Evolutionary conservation across 768 basidiomycete genomes (phyloP), one percentile per base, ranked within the genome.

Genomic region (Mycena rebaudengoi): DNA sequence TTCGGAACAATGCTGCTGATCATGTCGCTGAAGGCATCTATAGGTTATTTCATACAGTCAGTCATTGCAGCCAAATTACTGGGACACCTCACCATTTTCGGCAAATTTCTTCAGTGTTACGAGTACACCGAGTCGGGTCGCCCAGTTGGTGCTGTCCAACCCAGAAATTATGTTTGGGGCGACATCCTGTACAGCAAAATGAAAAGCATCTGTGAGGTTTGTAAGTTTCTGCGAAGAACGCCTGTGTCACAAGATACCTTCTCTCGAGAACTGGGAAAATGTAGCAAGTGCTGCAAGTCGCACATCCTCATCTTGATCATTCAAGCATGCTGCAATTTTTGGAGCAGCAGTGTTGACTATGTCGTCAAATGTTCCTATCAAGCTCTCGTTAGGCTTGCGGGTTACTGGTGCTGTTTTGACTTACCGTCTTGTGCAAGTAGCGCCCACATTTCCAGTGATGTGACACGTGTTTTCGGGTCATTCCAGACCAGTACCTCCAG

Each of bases 21-120:
- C 8, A 44, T 58, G 20, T 58, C 56, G 11, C 33, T 21, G 14
- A 58, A 58, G 16, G 56, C 56, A 20, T 58, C 56, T 58, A 33
- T 10, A 8, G 1, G 4, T 18, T 18, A n/a, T 20, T 48, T 26
- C 8, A 28, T 18, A 8, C 26, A 29, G 25, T 12, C 2, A 10
- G 10, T 23, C 13, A 7, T n/a, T 20, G 20, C 16, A 37, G 11
- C 8, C 3, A 14, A 1, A 58, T 21, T n/a, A 6, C 16, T n/a
- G 7, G 33, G 33, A 57, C 20, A 16, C n/a, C 43, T 37, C 37
- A 57, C 56, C 45, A 48, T 58, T 58, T 39, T 58, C 35, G 11
- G 45, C 32, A 3, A 58, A 58, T 35, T 37, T 39, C 18, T 21
- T 21, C 12, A 58, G n/a, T 23, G 32, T 46, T 20, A 20, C 12